phyloP scores from a whole-genome alignment of 768 basidiomycete species.

The Pulveroboletus sp. region DNA sequence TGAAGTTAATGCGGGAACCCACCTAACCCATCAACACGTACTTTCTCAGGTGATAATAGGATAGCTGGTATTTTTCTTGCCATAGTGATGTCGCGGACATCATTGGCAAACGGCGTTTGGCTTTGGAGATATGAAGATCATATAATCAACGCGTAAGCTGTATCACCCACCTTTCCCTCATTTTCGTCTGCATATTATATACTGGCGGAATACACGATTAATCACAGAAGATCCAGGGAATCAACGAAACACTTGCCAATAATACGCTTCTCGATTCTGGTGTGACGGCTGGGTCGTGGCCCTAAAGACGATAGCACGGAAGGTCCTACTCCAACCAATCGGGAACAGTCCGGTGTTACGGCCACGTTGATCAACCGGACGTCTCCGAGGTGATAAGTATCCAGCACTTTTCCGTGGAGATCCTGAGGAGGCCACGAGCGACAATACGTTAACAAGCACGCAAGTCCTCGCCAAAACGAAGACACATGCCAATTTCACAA shows the following conservation, averaged over 20 bases:
- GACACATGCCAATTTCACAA: conserved; percentile 40
- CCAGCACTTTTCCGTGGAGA: conserved; percentile 42
- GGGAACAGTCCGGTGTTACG: conserved; percentile 41
- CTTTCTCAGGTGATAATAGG: conserved; percentile 36
- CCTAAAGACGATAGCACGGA: conserved; percentile 39
- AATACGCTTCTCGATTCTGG: conserved; percentile 50
- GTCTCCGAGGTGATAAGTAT: conserved; percentile 40
- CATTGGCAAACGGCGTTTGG: conserved; percentile 51
- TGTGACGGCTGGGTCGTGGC: conserved; percentile 43
- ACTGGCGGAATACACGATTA: conserved; percentile 27
- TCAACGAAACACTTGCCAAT: conserved; percentile 35
- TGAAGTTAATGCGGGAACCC: conserved; percentile 8
- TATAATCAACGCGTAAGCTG: neutral
- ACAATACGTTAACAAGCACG: conserved; percentile 14
- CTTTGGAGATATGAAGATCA: conserved; percentile 27
- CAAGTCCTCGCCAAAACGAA: conserved; percentile 3
- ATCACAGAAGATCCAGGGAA: neutral
- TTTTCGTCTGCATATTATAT: conserved; percentile 43
- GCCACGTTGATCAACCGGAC: conserved; percentile 47
- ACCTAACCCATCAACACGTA: conserved; percentile 11
- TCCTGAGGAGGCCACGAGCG: conserved; percentile 30
- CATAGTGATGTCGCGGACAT: conserved; percentile 49
- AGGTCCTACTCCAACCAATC: conserved; percentile 48
- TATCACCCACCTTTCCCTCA: conserved; percentile 40
- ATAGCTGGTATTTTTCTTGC: conserved; percentile 42